These are phyloP conservation scores for Trapa incisa DNA, from an alignment of 345 rosid species.

Conservation along the genomic window DNA sequence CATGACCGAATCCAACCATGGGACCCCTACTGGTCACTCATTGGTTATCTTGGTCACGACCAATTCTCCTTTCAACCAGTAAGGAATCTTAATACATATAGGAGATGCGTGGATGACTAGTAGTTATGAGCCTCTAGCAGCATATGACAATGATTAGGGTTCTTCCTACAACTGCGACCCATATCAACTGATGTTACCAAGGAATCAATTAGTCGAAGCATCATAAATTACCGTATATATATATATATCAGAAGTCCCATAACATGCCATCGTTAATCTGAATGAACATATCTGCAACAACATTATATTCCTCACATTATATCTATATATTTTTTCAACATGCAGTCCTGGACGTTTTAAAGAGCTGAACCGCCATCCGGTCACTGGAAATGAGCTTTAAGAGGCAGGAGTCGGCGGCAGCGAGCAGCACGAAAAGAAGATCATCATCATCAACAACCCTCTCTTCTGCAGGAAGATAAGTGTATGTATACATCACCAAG, in stretches of 20 bases:
- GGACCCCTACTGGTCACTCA: too few species aligned
- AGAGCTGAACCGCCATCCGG: background rate
- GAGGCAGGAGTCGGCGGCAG: conserved; percentile 41
- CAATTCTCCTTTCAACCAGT: too few species aligned
- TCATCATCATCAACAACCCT: conserved; percentile 19
- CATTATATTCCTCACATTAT: background rate
- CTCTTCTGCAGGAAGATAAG: conserved; percentile 42
- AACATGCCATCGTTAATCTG: background rate
- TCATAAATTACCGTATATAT: background rate
- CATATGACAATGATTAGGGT: too few species aligned
- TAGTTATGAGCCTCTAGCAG: too few species aligned
- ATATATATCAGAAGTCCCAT: background rate
- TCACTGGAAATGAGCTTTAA: conserved; percentile 15
- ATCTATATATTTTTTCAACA: background rate
- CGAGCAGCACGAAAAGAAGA: conserved; percentile 73
- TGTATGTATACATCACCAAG: background rate
- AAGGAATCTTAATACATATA: too few species aligned
- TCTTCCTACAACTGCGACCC: too few species aligned
- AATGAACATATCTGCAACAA: background rate
- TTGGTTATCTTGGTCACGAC: too few species aligned
- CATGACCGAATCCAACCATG: too few species aligned
- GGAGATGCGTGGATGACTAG: too few species aligned
- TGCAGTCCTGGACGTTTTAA: background rate
- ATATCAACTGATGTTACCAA: background rate
- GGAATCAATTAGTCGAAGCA: background rate